Conservation (phyloP, 495 filamentous ascomycete genomes). For the Penicillium chermesinum region DNA sequence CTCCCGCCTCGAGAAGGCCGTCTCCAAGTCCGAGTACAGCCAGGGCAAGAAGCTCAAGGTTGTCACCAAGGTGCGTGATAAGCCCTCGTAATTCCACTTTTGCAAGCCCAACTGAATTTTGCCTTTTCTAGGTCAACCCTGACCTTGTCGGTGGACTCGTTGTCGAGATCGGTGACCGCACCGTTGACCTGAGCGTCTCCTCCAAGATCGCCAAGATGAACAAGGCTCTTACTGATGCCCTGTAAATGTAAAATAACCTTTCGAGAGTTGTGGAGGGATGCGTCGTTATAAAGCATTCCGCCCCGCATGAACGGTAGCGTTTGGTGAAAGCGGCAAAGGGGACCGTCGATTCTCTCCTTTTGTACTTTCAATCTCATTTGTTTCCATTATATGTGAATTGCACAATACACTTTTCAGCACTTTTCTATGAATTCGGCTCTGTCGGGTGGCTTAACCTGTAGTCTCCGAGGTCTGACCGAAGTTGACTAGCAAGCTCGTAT, state of each 20-base stretch:
- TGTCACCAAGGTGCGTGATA: slow-evolving; percentile 67
- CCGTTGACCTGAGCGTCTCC: slow-evolving; percentile 94
- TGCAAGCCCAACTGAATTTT: neutral
- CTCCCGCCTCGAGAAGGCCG: slow-evolving; percentile 75
- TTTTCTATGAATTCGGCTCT: neutral
- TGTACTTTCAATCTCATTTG: slow-evolving; percentile 20
- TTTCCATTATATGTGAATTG: slow-evolving; percentile 29
- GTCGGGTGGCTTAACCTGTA: neutral
- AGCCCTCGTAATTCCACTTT: neutral
- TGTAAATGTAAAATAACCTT: slow-evolving; percentile 65
- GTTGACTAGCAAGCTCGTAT: no score
- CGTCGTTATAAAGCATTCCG: slow-evolving; percentile 21
- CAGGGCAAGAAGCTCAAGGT: slow-evolving; percentile 97
- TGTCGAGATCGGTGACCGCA: slow-evolving; percentile 96
- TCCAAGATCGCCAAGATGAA: slow-evolving; percentile 95
- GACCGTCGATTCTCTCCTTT: slow-evolving; percentile 4
- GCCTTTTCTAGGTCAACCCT: slow-evolving; percentile 66
- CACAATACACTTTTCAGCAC: slow-evolving; percentile 6
- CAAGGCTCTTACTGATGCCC: slow-evolving; percentile 91
- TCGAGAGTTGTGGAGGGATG: slow-evolving; percentile 16
- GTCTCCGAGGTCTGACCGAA: no score
- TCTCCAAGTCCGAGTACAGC: slow-evolving; percentile 84
- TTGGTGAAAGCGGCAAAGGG: slow-evolving; percentile 15
- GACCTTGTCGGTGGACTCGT: slow-evolving; percentile 91
- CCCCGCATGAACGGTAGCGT: slow-evolving; percentile 31